Evolutionary conservation across 2,329 filamentous ascomycete species (phyloP).

Genomic region (Hypoxylon sp.): DNA sequence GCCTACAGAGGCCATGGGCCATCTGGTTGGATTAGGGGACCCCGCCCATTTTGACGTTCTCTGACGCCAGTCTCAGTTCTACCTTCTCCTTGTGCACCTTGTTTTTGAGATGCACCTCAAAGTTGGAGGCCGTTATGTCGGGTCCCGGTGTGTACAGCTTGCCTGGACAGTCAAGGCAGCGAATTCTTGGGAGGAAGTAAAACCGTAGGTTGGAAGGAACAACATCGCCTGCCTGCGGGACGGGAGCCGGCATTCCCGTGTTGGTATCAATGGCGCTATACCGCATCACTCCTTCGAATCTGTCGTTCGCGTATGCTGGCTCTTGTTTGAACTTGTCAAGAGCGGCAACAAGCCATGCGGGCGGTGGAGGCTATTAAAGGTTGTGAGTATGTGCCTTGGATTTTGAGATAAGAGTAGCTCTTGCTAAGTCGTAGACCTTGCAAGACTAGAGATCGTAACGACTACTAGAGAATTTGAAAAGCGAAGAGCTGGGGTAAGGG

Average conservation of each 20-base stretch:
- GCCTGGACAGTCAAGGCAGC: constrained; percentile 90
- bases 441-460: constrained; percentile 45
- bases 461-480: constrained; percentile 46
- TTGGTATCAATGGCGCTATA: constrained; percentile 81
- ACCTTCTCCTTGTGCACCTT: constrained; percentile 79
- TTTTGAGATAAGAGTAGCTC: constrained; percentile 4
- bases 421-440: constrained; percentile 14
- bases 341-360: constrained; percentile 82
- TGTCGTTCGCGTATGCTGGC: constrained; percentile 75
- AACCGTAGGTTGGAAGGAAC: constrained; percentile 73
- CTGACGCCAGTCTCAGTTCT: constrained; percentile 48
- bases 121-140: constrained; percentile 85
- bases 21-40: not conserved
- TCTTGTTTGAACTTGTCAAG: constrained; percentile 74
- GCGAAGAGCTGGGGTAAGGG: constrained; percentile 35
- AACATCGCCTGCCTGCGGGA: constrained; percentile 56
- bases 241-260: constrained; percentile 71
- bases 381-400: constrained; percentile 41
- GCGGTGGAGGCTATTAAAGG: constrained; percentile 74
- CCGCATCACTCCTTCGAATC: constrained; percentile 91
- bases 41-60: constrained; percentile 18
- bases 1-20: not conserved
- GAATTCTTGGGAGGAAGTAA: constrained; percentile 87
- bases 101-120: constrained; percentile 92
- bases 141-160: constrained; percentile 94